phyloP scores from a whole-genome alignment of 768 basidiomycete species.

The Auriscalpium orientale region DNA sequence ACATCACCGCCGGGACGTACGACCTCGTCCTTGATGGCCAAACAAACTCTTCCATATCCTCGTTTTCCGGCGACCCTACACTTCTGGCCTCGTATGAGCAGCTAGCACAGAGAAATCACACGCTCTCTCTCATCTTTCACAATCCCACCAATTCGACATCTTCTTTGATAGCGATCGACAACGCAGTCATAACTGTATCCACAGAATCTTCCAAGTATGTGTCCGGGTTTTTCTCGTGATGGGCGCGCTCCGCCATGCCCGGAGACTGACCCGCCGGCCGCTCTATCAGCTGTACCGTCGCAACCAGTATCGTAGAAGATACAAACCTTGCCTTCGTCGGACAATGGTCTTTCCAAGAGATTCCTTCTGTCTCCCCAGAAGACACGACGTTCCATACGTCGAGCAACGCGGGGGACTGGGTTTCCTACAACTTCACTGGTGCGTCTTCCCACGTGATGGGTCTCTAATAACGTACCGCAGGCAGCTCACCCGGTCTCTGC shows the following conservation, averaged over 20 bases:
- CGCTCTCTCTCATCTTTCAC: constrained; percentile 44
- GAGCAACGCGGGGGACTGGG: constrained; percentile 38
- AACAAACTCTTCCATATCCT: constrained; percentile 20
- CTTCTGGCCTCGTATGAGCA: constrained; percentile 43
- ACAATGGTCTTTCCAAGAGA: constrained; percentile 37
- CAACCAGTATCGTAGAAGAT: constrained; percentile 33
- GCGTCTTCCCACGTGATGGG: constrained; percentile 16
- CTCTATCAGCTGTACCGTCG: constrained; percentile 29
- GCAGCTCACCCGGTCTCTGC: not conserved
- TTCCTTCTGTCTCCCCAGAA: constrained; percentile 17
- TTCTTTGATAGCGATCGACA: constrained; percentile 46
- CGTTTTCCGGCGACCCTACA: constrained; percentile 23
- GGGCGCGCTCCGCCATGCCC: not conserved
- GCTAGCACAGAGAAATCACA: constrained; percentile 44
- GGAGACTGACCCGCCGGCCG: constrained; percentile 18
- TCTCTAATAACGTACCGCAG: not conserved
- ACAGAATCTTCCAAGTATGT: constrained; percentile 26
- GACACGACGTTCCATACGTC: constrained; percentile 23
- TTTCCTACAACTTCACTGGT: constrained; percentile 40
- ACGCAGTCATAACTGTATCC: constrained; percentile 41
- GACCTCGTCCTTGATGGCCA: constrained; percentile 35
- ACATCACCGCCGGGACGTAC: constrained; percentile 29
- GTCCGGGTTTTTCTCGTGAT: not conserved
- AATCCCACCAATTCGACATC: constrained; percentile 25
- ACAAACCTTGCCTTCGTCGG: constrained; percentile 44